Conservation (phyloP, 176 grass and related monocot species). For the Zea mays region DNA sequence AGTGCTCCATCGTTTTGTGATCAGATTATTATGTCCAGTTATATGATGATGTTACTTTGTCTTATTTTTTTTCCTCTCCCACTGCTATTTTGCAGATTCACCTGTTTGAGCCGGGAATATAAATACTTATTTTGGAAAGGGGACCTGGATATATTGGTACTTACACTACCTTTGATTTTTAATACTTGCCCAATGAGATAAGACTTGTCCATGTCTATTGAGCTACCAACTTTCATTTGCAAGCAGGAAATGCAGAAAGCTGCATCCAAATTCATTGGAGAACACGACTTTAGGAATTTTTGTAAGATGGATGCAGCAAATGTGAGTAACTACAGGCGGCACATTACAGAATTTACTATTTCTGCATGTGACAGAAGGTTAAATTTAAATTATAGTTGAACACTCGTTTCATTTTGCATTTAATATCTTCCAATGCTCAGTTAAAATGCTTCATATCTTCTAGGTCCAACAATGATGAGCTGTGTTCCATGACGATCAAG, state of each 20-base stretch:
- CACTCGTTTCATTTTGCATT: slow-evolving; percentile 19
- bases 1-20: slow-evolving; percentile 13
- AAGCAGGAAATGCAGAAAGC: slow-evolving; percentile 86
- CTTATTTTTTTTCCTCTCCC: slow-evolving; percentile 9
- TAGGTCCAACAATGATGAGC: slow-evolving; percentile 72
- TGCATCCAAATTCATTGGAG: slow-evolving; percentile 71
- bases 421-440: background rate
- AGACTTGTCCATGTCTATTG: slow-evolving; percentile 3
- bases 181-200: background rate
- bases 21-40: background rate
- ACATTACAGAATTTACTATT: slow-evolving; percentile 80
- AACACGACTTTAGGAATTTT: slow-evolving; percentile 96
- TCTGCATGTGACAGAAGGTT: slow-evolving; percentile 67
- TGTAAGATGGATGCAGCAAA: slow-evolving; percentile 98
- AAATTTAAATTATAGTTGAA: slow-evolving; percentile 36
- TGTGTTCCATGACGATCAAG: slow-evolving; percentile 82
- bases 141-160: slow-evolving; percentile 65
- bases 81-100: slow-evolving; percentile 67
- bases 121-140: slow-evolving; percentile 93
- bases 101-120: slow-evolving; percentile 88
- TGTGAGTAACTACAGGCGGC: slow-evolving; percentile 81
- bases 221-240: slow-evolving; percentile 24
- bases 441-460: slow-evolving; percentile 22
- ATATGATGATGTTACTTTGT: background rate
- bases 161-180: slow-evolving; percentile 35